Conservation (phyloP, 331 rosid species). For the Pyracantha coccinea region DNA sequence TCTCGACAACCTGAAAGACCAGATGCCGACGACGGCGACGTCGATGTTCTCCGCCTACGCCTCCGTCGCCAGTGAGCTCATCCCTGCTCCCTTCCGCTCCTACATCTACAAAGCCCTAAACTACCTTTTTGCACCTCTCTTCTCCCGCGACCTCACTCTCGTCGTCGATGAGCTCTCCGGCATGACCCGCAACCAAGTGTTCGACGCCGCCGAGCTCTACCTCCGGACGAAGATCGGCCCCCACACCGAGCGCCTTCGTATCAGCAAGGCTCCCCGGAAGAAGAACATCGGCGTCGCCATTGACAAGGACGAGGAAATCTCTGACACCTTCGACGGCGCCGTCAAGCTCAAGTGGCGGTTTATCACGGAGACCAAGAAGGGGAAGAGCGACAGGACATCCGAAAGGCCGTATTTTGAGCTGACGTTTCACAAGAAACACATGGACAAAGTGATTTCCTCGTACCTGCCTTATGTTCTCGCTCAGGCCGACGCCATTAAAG, state of each 20-base stretch:
- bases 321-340: background rate
- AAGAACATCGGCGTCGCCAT: slow-evolving; percentile 2
- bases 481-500: slow-evolving; percentile 5
- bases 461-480: slow-evolving; percentile 22
- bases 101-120: slow-evolving; percentile 9
- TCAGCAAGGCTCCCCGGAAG: slow-evolving; percentile 11
- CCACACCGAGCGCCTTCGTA: slow-evolving; percentile 5
- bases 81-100: slow-evolving; percentile 15
- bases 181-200: slow-evolving; percentile 26
- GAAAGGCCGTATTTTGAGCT: background rate
- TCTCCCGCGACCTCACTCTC: slow-evolving; percentile 9
- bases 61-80: slow-evolving; percentile 17
- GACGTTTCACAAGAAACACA: slow-evolving; percentile 14
- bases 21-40: slow-evolving; percentile 13
- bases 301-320: slow-evolving; percentile 4
- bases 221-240: slow-evolving; percentile 17
- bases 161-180: slow-evolving; percentile 14
- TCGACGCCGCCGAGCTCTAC: slow-evolving; percentile 23
- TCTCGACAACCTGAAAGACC: background rate
- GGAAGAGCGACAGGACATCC: background rate
- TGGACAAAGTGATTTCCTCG: slow-evolving; percentile 1
- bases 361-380: background rate
- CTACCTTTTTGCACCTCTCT: slow-evolving; percentile 14
- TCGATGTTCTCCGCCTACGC: slow-evolving; percentile 29
- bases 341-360: slow-evolving; percentile 8